Conservation (phyloP, 768 basidiomycete genomes). For the Mycena vulgaris region DNA sequence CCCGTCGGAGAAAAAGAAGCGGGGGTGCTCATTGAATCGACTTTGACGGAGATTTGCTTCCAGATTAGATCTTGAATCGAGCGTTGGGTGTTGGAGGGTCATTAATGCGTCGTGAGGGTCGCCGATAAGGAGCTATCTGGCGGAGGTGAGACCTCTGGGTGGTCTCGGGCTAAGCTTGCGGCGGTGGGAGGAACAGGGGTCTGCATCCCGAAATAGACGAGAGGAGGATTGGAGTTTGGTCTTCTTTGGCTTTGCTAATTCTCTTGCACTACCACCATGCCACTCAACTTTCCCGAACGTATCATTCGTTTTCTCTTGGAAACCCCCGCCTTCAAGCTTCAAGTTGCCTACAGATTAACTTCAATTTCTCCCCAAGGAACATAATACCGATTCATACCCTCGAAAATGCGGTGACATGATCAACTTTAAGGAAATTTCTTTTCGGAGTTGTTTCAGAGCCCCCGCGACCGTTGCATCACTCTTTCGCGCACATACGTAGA, state of each 20-base stretch:
- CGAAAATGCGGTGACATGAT: too few relatives aligned
- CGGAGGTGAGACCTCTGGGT: too few relatives aligned
- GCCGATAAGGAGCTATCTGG: too few relatives aligned
- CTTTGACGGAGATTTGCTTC: slow-evolving; percentile 6
- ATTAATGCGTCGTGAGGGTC: background rate
- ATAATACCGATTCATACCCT: too few relatives aligned
- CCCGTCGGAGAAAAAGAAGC: slow-evolving; percentile 46
- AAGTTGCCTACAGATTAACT: too few relatives aligned
- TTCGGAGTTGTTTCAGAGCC: too few relatives aligned
- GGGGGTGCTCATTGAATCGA: slow-evolving; percentile 34
- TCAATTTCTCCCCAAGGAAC: too few relatives aligned
- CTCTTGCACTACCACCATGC: background rate
- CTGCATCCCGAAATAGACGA: background rate
- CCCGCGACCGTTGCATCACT: too few relatives aligned
- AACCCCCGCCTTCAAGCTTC: too few relatives aligned
- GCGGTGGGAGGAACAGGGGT: background rate
- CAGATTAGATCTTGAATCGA: background rate
- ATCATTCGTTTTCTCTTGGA: too few relatives aligned
- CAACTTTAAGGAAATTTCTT: too few relatives aligned
- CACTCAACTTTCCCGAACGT: background rate
- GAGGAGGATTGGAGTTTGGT: background rate
- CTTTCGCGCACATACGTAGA: too few relatives aligned
- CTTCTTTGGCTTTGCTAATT: background rate
- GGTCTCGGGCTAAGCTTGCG: background rate
- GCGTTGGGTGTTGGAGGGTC: slow-evolving; percentile 13